Evolutionary conservation across 2,329 filamentous ascomycete species (phyloP).

Genomic region (Microthyrium microscopicum): DNA sequence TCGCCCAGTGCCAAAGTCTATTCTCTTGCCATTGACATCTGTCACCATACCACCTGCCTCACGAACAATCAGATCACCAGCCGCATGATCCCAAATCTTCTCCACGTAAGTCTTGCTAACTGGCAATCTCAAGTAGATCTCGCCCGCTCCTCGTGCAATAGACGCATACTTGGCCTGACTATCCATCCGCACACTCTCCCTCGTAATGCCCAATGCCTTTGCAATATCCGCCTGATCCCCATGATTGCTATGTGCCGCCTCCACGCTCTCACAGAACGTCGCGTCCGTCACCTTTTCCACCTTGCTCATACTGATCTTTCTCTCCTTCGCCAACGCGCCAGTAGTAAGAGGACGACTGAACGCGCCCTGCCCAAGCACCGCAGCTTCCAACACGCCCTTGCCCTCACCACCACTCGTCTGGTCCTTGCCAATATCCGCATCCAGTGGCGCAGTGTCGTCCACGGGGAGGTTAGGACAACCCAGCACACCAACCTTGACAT

Average conservation of each 20-base stretch:
- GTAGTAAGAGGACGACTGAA: slow-evolving; percentile 53
- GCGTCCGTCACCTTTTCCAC: slow-evolving; percentile 60
- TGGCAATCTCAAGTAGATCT: slow-evolving; percentile 84
- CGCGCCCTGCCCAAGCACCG: slow-evolving; percentile 63
- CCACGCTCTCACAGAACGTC: slow-evolving; percentile 93
- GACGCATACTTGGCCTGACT: slow-evolving; percentile 96
- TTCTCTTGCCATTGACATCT: slow-evolving; percentile 65
- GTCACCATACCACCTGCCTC: slow-evolving; percentile 89
- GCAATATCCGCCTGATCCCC: slow-evolving; percentile 76
- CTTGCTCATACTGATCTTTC: slow-evolving; percentile 63
- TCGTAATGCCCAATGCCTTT: slow-evolving; percentile 67
- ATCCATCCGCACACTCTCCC: slow-evolving; percentile 86
- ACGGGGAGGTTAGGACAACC: slow-evolving; percentile 91
- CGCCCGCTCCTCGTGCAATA: slow-evolving; percentile 82
- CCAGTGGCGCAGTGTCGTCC: slow-evolving; percentile 57
- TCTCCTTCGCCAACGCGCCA: slow-evolving; percentile 36
- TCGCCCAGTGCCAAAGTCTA: slow-evolving; percentile 76
- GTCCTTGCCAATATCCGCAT: slow-evolving; percentile 55
- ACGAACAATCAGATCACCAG: slow-evolving; percentile 81
- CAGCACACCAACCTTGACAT: slow-evolving; percentile 85
- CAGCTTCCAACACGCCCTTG: slow-evolving; percentile 77
- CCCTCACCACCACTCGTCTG: slow-evolving; percentile 51
- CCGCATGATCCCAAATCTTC: slow-evolving; percentile 99
- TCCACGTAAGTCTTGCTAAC: slow-evolving; percentile 80
- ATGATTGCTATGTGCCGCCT: slow-evolving; percentile 82